Conservation (phyloP, 129 eudicot genomes). For the Solidago caesia region DNA sequence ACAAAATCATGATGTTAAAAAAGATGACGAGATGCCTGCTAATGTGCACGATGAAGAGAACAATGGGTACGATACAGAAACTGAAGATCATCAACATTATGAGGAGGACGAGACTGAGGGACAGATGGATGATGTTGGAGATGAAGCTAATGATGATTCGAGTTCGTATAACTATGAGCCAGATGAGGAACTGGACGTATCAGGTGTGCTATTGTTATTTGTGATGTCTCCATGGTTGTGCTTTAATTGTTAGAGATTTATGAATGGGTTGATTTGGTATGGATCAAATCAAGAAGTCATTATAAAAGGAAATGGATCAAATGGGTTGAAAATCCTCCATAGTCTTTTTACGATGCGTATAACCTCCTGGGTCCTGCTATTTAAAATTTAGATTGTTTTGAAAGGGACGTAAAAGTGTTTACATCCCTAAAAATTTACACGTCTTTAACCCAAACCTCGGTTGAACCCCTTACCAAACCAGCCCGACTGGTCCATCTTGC, state of each 20-base stretch:
- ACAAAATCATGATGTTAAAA: conserved; percentile 35
- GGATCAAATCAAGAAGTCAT: too few species aligned
- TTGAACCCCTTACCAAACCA: not conserved
- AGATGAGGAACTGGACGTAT: conserved; percentile 60
- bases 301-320: too few species aligned
- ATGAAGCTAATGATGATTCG: conserved; percentile 52
- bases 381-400: too few species aligned
- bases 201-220: conserved; percentile 46
- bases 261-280: not conserved
- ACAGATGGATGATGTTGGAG: conserved; percentile 48
- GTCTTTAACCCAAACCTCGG: not conserved
- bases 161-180: conserved; percentile 55
- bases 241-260: not conserved
- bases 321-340: too few species aligned
- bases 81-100: conserved; percentile 50
- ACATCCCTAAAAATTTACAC: not conserved
- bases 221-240: conserved; percentile 4
- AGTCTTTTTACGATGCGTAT: too few species aligned
- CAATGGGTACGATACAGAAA: conserved; percentile 59
- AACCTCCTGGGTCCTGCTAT: too few species aligned
- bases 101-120: conserved; percentile 55
- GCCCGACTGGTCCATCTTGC: not conserved
- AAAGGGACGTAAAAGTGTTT: not conserved
- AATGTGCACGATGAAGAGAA: conserved; percentile 56
- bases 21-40: conserved; percentile 37